Percentiles rank a stretch among this genome's conserved stretches.
Conservation (phyloP, 1,284 basidiomycete species). For the Cystobasidiaceae sp. region DNA sequence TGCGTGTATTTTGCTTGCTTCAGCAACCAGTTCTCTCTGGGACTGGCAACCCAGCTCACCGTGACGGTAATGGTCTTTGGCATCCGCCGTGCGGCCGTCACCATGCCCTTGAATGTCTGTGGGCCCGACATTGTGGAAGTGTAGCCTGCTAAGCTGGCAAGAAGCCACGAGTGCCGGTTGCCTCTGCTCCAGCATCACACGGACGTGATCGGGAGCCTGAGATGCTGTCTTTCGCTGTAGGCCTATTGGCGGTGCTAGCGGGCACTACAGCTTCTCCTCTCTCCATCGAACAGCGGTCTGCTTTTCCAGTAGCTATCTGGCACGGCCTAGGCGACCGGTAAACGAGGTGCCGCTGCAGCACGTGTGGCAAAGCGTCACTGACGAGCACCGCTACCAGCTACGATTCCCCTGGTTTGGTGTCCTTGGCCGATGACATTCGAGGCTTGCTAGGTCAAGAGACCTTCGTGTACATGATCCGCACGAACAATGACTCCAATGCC, state of each 20-base stretch:
- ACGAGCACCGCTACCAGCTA: conserved; percentile 43
- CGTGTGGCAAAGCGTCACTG: conserved; percentile 41
- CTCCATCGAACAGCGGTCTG: no score
- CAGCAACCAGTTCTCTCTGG: not conserved
- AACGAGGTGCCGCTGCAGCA: conserved; percentile 34
- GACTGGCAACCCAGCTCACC: not conserved
- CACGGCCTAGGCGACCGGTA: conserved; percentile 74
- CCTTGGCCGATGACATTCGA: conserved; percentile 37
- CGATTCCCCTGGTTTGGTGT: conserved; percentile 22
- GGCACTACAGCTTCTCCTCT: not conserved
- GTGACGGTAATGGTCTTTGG: conserved; percentile 28
- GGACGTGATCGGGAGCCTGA: not conserved
- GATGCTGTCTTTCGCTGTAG: not conserved
- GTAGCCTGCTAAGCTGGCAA: not conserved
- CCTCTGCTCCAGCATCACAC: not conserved
- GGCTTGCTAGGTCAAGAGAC: conserved; percentile 59
- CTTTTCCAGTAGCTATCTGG: conserved; percentile 79
- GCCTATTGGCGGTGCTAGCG: not conserved
- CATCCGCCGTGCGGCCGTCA: conserved; percentile 26
- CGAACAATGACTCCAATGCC: conserved; percentile 61
- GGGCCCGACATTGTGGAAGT: conserved; percentile 16
- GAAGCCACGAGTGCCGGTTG: no score
- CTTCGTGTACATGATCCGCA: conserved; percentile 73
- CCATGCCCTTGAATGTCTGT: conserved; percentile 19
- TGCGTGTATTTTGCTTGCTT: not conserved